These are phyloP conservation scores for Tetrapyrgos nigripes DNA, from an alignment of 1,284 basidiomycete species.

Conservation along the genomic window DNA sequence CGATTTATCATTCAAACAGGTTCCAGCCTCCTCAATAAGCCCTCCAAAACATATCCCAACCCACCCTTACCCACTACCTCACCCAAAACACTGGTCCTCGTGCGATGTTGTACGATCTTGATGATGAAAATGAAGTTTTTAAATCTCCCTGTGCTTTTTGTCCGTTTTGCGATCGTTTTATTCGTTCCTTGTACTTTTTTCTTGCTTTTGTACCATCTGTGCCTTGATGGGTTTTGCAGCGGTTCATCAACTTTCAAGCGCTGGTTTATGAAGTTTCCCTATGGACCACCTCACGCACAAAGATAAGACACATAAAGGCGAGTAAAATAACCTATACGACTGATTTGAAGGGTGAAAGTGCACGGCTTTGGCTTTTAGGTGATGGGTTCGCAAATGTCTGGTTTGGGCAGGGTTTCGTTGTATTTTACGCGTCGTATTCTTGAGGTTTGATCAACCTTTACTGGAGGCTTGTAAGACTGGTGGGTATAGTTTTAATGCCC, in stretches of 20 bases:
- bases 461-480: not conserved
- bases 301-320: not conserved
- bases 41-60: not conserved
- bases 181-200: no score
- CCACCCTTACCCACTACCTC: not conserved
- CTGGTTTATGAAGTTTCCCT: no score
- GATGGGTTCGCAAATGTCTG: not conserved
- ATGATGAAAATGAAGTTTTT: not conserved
- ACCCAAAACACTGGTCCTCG: not conserved
- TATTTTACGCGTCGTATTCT: not conserved
- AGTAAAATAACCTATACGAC: not conserved
- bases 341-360: not conserved
- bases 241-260: no score
- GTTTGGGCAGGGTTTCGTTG: not conserved
- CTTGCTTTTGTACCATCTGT: not conserved
- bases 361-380: not conserved
- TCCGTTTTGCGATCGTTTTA: no score
- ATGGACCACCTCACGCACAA: not conserved
- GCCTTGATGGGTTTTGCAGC: no score
- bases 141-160: no score
- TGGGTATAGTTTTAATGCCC: not conserved
- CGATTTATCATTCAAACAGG: not conserved
- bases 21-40: slow-evolving; percentile 11
- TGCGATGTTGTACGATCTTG: not conserved
- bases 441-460: not conserved